Conservation (phyloP, 2,329 filamentous ascomycete species). For the Chrysoporthe puriensis region DNA sequence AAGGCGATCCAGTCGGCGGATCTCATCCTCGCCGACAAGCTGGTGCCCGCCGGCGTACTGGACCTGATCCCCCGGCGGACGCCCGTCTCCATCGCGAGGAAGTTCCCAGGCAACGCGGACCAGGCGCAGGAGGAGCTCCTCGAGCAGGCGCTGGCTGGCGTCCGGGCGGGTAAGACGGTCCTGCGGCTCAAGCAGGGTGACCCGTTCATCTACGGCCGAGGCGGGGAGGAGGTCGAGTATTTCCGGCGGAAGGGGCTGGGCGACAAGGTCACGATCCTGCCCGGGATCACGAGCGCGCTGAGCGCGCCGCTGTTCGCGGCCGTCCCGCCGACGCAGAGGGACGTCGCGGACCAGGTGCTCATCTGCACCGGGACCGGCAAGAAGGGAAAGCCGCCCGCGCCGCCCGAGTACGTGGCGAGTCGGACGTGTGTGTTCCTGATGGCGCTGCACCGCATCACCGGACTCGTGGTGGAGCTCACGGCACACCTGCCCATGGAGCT, state of each 20-base stretch:
- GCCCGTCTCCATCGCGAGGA: constrained; percentile 87
- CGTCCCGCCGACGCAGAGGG: constrained; percentile 86
- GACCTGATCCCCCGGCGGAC: constrained; percentile 90
- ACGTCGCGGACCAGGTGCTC: constrained; percentile 88
- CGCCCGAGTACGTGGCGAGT: constrained; percentile 75
- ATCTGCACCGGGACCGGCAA: constrained; percentile 96
- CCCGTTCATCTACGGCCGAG: constrained; percentile 93
- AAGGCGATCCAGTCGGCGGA: constrained; percentile 76
- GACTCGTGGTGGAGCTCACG: constrained; percentile 73
- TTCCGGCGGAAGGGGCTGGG: constrained; percentile 74
- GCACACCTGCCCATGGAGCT: constrained; percentile 41
- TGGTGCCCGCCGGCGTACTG: constrained; percentile 81
- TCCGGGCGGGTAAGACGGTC: constrained; percentile 71
- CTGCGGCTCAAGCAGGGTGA: constrained; percentile 94
- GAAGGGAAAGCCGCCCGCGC: constrained; percentile 81
- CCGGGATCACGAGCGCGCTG: constrained; percentile 87
- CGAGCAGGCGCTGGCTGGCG: constrained; percentile 72
- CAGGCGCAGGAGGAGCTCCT: constrained; percentile 89
- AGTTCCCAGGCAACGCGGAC: constrained; percentile 97
- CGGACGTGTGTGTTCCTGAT: constrained; percentile 93
- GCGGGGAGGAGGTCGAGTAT: constrained; percentile 88
- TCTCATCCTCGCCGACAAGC: constrained; percentile 83
- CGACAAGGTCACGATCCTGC: constrained; percentile 70
- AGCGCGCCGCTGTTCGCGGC: constrained; percentile 85
- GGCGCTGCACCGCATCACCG: constrained; percentile 83